A percentile compares a stretch with the other conserved stretches of the same genome.
Conservation (phyloP, 2,329 filamentous ascomycete genomes). For the Salinomyces thailandicus region DNA sequence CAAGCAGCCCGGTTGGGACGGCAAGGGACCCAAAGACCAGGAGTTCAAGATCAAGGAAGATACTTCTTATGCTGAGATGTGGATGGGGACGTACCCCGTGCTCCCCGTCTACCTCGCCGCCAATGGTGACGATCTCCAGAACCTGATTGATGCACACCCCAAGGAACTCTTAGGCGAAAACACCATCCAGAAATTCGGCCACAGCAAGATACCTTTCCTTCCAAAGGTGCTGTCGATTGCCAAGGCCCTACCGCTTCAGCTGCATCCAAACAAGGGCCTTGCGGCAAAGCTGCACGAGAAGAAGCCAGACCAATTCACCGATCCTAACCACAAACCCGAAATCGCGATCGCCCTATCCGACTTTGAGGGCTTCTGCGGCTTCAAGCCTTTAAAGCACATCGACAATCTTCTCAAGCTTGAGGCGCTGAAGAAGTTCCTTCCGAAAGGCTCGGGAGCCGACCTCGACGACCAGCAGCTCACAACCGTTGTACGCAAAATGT, state of each 20-base stretch:
- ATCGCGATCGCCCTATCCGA: constrained; percentile 61
- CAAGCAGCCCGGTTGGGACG: constrained; percentile 47
- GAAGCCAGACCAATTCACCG: constrained; percentile 56
- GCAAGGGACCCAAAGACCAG: constrained; percentile 25
- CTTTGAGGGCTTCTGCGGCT: constrained; percentile 69
- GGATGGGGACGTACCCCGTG: constrained; percentile 68
- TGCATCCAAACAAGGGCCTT: constrained; percentile 62
- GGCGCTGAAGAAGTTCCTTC: constrained; percentile 45
- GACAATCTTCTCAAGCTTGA: constrained; percentile 47
- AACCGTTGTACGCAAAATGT: constrained; percentile 44
- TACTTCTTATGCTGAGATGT: constrained; percentile 56
- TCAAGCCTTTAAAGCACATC: constrained; percentile 55
- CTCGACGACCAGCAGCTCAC: constrained; percentile 52
- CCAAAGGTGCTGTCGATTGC: constrained; percentile 67
- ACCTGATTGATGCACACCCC: constrained; percentile 52
- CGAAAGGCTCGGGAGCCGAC: constrained; percentile 33
- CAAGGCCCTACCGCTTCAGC: constrained; percentile 64
- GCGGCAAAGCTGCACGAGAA: constrained; percentile 52
- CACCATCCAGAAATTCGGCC: constrained; percentile 50
- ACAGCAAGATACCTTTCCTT: constrained; percentile 56
- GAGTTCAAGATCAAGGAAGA: constrained; percentile 55
- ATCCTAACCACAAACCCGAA: constrained; percentile 70
- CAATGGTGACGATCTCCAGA: constrained; percentile 53
- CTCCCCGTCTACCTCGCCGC: constrained; percentile 54
- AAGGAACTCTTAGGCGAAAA: constrained; percentile 53